Evolutionary conservation across 2,329 filamentous ascomycete genomes (phyloP).

Genomic region (Pseudogymnoascus sp.): DNA sequence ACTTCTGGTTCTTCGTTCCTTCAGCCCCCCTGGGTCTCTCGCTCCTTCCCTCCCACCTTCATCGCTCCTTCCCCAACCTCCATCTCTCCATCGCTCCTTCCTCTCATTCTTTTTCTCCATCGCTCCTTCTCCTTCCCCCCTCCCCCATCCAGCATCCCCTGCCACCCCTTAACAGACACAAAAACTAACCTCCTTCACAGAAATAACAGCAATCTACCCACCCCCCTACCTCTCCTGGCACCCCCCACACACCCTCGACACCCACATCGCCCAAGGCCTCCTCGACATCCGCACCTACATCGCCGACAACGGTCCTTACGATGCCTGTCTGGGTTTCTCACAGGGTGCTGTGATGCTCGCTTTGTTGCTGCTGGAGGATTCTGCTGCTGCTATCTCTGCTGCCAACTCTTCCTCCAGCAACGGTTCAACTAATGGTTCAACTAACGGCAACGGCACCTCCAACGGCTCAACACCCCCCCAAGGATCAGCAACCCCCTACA

Average conservation of each 20-base stretch:
- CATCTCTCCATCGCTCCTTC: neutral
- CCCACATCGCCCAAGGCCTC: neutral
- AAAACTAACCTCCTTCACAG: neutral
- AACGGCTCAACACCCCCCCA: conserved; percentile 15
- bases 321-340: conserved; percentile 10
- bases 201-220: neutral
- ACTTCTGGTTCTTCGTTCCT: neutral
- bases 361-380: neutral
- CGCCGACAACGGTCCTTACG: conserved; percentile 8
- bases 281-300: conserved; percentile 8
- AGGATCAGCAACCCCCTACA: too few relatives aligned
- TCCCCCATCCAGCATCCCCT: too few relatives aligned
- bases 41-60: neutral
- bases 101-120: neutral
- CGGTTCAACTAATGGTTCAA: too few relatives aligned
- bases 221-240: neutral
- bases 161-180: too few relatives aligned
- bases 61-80: neutral
- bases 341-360: conserved; percentile 3
- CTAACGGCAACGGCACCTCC: too few relatives aligned
- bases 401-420: neutral
- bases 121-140: neutral
- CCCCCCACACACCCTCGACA: neutral
- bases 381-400: neutral
- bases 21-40: neutral